These are phyloP conservation scores for Camillea tinctor DNA, from an alignment of 2,329 filamentous ascomycete genomes.

Conservation along the genomic window DNA sequence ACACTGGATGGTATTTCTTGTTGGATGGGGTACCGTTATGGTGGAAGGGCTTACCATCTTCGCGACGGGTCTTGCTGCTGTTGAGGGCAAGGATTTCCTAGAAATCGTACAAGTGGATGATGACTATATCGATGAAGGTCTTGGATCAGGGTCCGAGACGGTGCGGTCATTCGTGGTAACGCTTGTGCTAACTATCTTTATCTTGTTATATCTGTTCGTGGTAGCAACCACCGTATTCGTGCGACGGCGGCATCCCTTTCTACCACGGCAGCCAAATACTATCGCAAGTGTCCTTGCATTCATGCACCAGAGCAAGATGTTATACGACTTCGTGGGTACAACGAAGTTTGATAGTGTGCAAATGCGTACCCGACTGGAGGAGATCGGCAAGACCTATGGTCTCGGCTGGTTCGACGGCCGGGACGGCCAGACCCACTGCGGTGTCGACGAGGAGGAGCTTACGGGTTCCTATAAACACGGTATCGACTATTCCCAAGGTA, in stretches of 20 bases:
- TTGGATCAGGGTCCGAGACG: constrained; percentile 59
- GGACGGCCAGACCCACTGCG: constrained; percentile 72
- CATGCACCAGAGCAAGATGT: constrained; percentile 78
- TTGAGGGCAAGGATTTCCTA: constrained; percentile 62
- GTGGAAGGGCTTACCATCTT: constrained; percentile 72
- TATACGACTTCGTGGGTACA: constrained; percentile 72
- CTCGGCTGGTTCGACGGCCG: constrained; percentile 75
- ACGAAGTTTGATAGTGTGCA: constrained; percentile 58
- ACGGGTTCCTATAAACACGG: constrained; percentile 65
- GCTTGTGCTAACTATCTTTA: constrained; percentile 58
- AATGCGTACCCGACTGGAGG: constrained; percentile 61
- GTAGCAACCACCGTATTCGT: constrained; percentile 60
- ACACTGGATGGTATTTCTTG: constrained; percentile 64
- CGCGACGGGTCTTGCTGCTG: constrained; percentile 62
- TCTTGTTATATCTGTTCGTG: constrained; percentile 63
- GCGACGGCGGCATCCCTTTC: constrained; percentile 65
- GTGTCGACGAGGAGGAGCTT: constrained; percentile 75
- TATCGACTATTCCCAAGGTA: constrained; percentile 46
- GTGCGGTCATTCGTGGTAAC: constrained; percentile 64
- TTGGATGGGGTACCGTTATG: constrained; percentile 69
- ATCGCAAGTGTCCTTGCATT: constrained; percentile 75
- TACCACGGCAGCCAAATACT: constrained; percentile 75
- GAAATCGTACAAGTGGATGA: constrained; percentile 21
- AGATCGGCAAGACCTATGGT: constrained; percentile 66
- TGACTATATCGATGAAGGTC: constrained; percentile 24